phyloP scores from a whole-genome alignment of 768 basidiomycete genomes.

The Auriscalpium orientale region DNA sequence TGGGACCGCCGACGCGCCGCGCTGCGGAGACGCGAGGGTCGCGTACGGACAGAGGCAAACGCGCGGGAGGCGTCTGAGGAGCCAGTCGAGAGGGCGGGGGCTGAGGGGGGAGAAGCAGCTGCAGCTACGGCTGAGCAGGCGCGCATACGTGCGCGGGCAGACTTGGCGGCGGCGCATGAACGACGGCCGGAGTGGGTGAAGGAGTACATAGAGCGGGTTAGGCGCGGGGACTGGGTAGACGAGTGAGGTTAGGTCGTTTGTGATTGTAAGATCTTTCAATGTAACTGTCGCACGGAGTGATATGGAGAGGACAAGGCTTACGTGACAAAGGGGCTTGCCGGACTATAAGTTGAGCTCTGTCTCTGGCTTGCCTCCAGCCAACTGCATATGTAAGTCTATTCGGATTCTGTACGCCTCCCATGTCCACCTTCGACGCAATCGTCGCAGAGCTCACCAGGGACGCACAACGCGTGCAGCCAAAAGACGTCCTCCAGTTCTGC shows the following conservation, averaged over 20 bases:
- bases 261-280: constrained; percentile 1
- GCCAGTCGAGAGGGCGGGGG: neutral
- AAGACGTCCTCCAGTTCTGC: constrained; percentile 87
- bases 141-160: neutral
- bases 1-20: constrained; percentile 15
- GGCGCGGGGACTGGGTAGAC: constrained; percentile 3
- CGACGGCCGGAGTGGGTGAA: constrained; percentile 3
- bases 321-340: neutral
- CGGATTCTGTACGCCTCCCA: constrained; percentile 14
- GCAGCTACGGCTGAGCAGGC: neutral
- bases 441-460: constrained; percentile 83
- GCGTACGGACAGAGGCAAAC: constrained; percentile 9
- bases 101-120: neutral
- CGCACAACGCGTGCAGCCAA: constrained; percentile 76
- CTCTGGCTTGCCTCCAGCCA: neutral
- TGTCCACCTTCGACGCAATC: constrained; percentile 78
- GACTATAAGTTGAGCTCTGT: neutral
- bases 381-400: neutral
- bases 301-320: neutral
- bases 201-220: constrained; percentile 4
- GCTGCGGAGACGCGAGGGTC: constrained; percentile 13
- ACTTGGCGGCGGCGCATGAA: neutral
- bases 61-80: neutral
- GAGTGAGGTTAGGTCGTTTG: neutral
- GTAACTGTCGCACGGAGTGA: no score